phyloP scores from a whole-genome alignment of 2,329 filamentous ascomycete genomes.

The Aspergillus phoenicis region DNA sequence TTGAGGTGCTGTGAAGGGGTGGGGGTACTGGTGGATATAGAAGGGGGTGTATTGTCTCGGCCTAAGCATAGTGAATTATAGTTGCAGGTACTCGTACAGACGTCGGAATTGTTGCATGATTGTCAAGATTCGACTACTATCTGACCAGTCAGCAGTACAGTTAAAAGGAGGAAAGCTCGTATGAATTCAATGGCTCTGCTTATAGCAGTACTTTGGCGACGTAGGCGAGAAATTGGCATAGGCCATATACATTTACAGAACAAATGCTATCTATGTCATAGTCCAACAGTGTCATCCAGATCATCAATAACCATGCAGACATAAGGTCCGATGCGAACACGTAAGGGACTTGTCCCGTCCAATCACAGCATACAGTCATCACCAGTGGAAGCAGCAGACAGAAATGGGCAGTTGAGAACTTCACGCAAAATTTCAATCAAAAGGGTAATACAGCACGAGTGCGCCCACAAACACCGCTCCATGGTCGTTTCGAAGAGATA shows the following conservation, averaged over 20 bases:
- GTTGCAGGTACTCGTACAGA: too few species aligned
- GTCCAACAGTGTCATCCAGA: slow-evolving; percentile 18
- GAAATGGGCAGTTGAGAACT: slow-evolving; percentile 7
- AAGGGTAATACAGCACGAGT: slow-evolving; percentile 26
- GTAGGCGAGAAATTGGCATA: not conserved
- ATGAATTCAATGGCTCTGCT: too few species aligned
- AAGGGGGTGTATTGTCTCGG: too few species aligned
- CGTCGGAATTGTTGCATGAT: too few species aligned
- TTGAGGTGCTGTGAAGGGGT: too few species aligned
- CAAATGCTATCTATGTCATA: not conserved
- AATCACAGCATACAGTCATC: slow-evolving; percentile 16
- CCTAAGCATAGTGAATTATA: too few species aligned
- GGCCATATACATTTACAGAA: not conserved
- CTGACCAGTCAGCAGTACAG: too few species aligned
- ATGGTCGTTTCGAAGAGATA: slow-evolving; percentile 32
- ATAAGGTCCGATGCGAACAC: not conserved
- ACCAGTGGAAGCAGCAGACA: slow-evolving; percentile 3
- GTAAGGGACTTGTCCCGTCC: not conserved
- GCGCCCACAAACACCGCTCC: slow-evolving; percentile 38
- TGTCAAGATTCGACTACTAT: too few species aligned
- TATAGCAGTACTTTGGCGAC: too few species aligned
- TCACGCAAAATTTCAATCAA: slow-evolving; percentile 12
- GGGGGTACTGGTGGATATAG: too few species aligned
- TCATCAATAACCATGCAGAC: slow-evolving; percentile 20
- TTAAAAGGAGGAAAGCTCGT: not conserved